phyloP scores from a whole-genome alignment of 192 early-diverging fungal species.

The Phlyctochytrium bullatum region DNA sequence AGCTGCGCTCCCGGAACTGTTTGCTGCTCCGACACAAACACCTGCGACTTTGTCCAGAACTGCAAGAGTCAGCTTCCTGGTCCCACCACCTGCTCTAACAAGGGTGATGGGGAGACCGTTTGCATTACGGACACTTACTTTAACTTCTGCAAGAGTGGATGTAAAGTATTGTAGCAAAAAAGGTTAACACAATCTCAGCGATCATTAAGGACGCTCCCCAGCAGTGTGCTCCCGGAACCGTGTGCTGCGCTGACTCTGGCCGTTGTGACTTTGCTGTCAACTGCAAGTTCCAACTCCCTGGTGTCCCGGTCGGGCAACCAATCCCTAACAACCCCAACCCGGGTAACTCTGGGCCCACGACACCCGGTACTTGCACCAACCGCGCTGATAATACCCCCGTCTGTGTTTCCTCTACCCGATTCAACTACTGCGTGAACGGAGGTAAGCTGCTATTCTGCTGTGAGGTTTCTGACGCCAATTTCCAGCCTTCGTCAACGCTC shows the following conservation, averaged over 20 bases:
- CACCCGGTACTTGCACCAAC: neutral
- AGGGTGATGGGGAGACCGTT: neutral
- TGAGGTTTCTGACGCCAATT: neutral
- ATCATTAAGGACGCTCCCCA: conserved; percentile 3
- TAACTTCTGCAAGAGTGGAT: neutral
- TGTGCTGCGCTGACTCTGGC: conserved; percentile 23
- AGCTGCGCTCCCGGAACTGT: conserved; percentile 19
- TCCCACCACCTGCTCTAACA: neutral
- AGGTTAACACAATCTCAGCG: neutral
- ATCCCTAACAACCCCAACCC: no score
- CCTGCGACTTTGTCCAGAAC: neutral
- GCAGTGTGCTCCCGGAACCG: conserved; percentile 16
- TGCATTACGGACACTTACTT: neutral
- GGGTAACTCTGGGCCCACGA: neutral
- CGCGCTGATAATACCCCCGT: neutral
- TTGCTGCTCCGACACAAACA: conserved; percentile 16
- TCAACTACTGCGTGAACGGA: neutral
- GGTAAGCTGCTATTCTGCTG: neutral
- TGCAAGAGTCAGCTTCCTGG: neutral
- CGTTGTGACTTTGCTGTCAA: conserved; percentile 11
- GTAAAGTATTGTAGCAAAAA: no score
- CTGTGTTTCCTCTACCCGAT: neutral
- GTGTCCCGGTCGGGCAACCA: no score
- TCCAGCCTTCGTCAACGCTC: neutral
- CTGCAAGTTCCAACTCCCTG: conserved; percentile 5